Conservation (phyloP, 768 basidiomycete genomes). For the Auriculariales sp. region DNA sequence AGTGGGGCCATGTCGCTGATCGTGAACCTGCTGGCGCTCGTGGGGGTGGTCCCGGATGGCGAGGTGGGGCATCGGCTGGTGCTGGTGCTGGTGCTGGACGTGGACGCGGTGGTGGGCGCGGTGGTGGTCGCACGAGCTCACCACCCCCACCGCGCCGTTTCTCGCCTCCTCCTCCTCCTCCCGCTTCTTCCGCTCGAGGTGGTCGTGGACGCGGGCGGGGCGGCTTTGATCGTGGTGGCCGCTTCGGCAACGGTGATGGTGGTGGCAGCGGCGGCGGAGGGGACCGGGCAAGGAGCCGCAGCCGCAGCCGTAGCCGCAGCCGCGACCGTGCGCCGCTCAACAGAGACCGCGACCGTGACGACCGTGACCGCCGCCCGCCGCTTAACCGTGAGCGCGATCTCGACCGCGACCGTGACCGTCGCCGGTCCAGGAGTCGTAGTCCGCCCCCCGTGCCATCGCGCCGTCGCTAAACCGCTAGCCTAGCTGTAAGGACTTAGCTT, state of each 20-base stretch:
- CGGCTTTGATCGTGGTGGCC: constrained; percentile 12
- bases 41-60: constrained; percentile 26
- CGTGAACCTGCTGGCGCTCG: constrained; percentile 10
- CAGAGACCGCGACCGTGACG: not conserved
- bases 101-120: constrained; percentile 37
- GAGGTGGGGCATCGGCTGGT: constrained; percentile 30
- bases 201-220: constrained; percentile 33
- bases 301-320: not conserved
- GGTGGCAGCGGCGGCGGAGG: constrained; percentile 17
- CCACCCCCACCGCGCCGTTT: constrained; percentile 27
- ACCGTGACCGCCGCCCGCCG: not conserved
- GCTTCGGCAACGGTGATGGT: constrained; percentile 12
- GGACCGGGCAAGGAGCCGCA: constrained; percentile 12
- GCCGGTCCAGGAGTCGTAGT: not conserved
- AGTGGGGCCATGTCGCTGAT: constrained; percentile 7
- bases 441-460: too few relatives aligned
- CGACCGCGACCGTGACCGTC: not conserved
- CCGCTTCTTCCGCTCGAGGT: constrained; percentile 3
- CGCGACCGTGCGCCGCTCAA: not conserved
- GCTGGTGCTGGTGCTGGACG: constrained; percentile 18
- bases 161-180: not conserved
- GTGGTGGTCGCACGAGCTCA: constrained; percentile 66
- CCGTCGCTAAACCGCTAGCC: too few relatives aligned
- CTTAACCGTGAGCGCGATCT: not conserved
- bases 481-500: too few relatives aligned